phyloP scores from a whole-genome alignment of 164 flowering plant genomes.

The Nelumbo lutea region DNA sequence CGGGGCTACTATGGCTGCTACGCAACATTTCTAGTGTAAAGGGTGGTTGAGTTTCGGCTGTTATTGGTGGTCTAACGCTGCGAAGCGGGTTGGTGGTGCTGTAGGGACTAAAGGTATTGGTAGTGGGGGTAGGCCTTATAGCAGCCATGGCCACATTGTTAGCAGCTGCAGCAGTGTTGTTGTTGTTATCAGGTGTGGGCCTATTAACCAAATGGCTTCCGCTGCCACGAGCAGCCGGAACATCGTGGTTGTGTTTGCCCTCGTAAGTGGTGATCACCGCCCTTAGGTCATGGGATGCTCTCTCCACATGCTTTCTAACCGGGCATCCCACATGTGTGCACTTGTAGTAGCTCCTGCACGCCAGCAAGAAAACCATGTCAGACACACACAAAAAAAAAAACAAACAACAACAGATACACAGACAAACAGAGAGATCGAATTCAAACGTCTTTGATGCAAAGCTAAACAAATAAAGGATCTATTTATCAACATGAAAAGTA shows the following conservation, averaged over 20 bases:
- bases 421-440: background rate
- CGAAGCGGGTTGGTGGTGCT: slow-evolving; percentile 17
- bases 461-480: too few species aligned
- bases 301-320: slow-evolving; percentile 82
- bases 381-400: background rate
- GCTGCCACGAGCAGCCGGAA: slow-evolving; percentile 80
- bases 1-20: slow-evolving; percentile 6
- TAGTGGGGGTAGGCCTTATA: slow-evolving; percentile 34
- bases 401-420: background rate
- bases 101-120: slow-evolving; percentile 16
- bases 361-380: background rate
- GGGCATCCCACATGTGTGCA: slow-evolving; percentile 68
- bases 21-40: slow-evolving; percentile 42
- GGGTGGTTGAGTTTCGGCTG: slow-evolving; percentile 36
- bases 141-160: slow-evolving; percentile 23
- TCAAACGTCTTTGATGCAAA: too few species aligned
- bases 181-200: slow-evolving; percentile 18
- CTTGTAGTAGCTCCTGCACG: slow-evolving; percentile 84
- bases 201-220: slow-evolving; percentile 27
- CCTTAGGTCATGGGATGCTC: slow-evolving; percentile 71
- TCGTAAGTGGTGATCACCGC: slow-evolving; percentile 90
- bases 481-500: too few species aligned
- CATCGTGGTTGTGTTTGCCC: slow-evolving; percentile 94
- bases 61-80: slow-evolving; percentile 11
- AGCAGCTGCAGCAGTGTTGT: slow-evolving; percentile 2